Conservation (phyloP, 1,284 basidiomycete species). For the Cutaneotrichosporon cutaneum region DNA sequence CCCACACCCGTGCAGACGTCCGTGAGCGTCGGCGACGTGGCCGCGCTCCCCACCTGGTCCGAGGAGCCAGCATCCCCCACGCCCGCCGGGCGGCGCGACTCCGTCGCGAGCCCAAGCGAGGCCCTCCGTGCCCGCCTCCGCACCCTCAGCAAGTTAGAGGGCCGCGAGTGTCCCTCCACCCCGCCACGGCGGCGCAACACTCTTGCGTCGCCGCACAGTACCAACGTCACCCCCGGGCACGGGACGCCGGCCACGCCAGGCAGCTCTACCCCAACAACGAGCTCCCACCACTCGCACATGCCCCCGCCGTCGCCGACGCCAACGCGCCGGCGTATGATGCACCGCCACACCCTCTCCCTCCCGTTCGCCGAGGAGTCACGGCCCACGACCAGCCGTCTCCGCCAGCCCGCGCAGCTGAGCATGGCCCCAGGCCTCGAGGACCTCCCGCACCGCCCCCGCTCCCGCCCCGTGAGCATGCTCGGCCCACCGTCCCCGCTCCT, state of each 20-base stretch:
- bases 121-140: slow-evolving; percentile 20
- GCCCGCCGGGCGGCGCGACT: slow-evolving; percentile 4
- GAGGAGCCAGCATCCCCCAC: slow-evolving; percentile 13
- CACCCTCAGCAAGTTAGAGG: slow-evolving; percentile 16
- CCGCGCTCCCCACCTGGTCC: slow-evolving; percentile 19
- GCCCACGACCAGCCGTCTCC: slow-evolving; percentile 18
- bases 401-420: slow-evolving; percentile 18
- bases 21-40: slow-evolving; percentile 22
- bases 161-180: background rate
- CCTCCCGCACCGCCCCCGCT: slow-evolving; percentile 9
- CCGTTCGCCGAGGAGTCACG: slow-evolving; percentile 7
- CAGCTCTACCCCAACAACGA: slow-evolving; percentile 20
- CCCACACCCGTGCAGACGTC: slow-evolving; percentile 13
- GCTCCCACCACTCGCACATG: slow-evolving; percentile 4
- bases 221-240: slow-evolving; percentile 17
- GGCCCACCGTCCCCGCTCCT: slow-evolving; percentile 11
- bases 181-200: slow-evolving; percentile 3
- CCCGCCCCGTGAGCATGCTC: slow-evolving; percentile 14
- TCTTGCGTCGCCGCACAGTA: slow-evolving; percentile 15
- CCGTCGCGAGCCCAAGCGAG: slow-evolving; percentile 10
- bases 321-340: slow-evolving; percentile 12
- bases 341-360: slow-evolving; percentile 11
- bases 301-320: slow-evolving; percentile 21
- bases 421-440: slow-evolving; percentile 10
- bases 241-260: slow-evolving; percentile 15